A percentile compares a stretch with the other conserved stretches of the same genome.
Conservation (phyloP, 2,329 filamentous ascomycete species). For the Ceratocystis cacaofunesta region DNA sequence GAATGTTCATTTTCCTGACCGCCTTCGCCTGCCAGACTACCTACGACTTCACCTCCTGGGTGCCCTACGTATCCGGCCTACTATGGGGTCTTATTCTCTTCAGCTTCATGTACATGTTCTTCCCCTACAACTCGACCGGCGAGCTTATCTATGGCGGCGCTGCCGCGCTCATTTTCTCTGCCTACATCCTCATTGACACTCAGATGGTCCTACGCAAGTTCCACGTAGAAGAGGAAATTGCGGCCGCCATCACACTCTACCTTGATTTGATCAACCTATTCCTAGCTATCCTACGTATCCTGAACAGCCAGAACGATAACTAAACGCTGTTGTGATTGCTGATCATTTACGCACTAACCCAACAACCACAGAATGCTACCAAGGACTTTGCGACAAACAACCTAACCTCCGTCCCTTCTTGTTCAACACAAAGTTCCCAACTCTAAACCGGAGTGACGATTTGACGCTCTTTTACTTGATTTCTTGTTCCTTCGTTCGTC, state of each 20-base stretch:
- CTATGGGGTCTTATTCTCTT: constrained; percentile 87
- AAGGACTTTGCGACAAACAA: too few species aligned
- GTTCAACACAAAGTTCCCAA: too few species aligned
- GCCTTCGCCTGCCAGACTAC: constrained; percentile 93
- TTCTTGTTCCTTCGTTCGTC: background rate
- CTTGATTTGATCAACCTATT: constrained; percentile 96
- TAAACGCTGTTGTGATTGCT: constrained; percentile 29
- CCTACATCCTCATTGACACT: constrained; percentile 90
- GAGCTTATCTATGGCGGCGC: constrained; percentile 78
- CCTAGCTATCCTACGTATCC: constrained; percentile 82
- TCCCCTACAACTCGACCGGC: constrained; percentile 64
- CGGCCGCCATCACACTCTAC: constrained; percentile 85
- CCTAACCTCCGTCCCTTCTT: too few species aligned
- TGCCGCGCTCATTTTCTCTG: constrained; percentile 77
- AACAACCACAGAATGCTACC: too few species aligned
- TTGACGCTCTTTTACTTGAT: background rate
- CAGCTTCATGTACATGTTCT: constrained; percentile 81
- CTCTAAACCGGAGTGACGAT: background rate
- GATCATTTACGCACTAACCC: background rate
- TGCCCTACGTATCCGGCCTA: constrained; percentile 81
- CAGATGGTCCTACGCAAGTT: constrained; percentile 92
- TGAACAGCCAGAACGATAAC: constrained; percentile 94
- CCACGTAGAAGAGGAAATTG: constrained; percentile 96
- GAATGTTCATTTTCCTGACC: constrained; percentile 64
- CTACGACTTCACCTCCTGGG: constrained; percentile 96